Base-by-base conservation (phyloP, 2,329 filamentous ascomycete species). In the Alternaria burnsii region DNA sequence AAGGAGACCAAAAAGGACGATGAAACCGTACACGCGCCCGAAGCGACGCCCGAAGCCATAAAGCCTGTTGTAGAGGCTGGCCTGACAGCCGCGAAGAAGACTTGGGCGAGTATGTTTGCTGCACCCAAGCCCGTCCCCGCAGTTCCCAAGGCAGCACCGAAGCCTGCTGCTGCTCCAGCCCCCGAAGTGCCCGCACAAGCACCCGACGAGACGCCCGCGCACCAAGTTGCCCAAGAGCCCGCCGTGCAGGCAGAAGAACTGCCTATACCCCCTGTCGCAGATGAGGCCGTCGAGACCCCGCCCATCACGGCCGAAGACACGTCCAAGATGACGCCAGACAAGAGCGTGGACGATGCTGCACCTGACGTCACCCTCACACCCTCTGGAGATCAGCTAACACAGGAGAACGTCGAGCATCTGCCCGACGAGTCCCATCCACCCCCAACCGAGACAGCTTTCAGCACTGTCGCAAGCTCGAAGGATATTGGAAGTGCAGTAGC, bases 361-460 rank as follows among this genome's bases (percentile, higher is more conserved):
- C 79, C 85, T 52, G 82, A 85, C 48, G 50, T 70, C 20, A 66
- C 66, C 16, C 79, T 94, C 46, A 85, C 86, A 48, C 90, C 91
- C 16, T 87, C 92, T 24, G 90, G 91, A 80, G 92, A 93, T 77
- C 89, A 94, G 73, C 86, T 98, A 67, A 98, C 94, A 28, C 89
- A 94, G 82, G 90, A 89, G 71, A 98, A 98, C 80, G 90, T 98
- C 59, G 94, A 97, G 78, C 92, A 94, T 80, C 86, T 98, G 70
- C 90, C 89, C 67, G 94, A 97, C 81, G 86, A 85, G 57, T 97
- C 94, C 43, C 83, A 88, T 58, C 91, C 92, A 41, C 87, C 90
- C 20, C 86, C 89, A 47, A 94, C 92, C 55, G 91, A 89, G 68
- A 97, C 94, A 47, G 91, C 88, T 66, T 93, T 92, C 66, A 97